These are phyloP conservation scores for Pestalotiopsis sp. DNA, from an alignment of 2,329 filamentous ascomycete genomes.

Conservation along the genomic window DNA sequence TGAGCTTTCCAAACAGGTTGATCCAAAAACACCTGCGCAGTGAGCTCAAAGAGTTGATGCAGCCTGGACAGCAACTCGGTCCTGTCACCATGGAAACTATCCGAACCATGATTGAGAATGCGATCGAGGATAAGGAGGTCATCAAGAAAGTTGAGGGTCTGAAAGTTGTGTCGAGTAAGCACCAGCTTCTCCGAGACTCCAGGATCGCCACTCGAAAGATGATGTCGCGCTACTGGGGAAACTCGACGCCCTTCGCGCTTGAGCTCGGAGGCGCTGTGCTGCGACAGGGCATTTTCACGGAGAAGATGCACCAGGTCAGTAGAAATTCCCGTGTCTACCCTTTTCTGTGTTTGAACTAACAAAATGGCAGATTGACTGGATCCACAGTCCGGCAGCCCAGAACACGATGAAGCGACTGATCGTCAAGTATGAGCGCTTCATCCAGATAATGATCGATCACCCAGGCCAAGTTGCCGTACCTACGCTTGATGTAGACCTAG, in stretches of 20 bases:
- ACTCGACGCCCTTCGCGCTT: slow-evolving; percentile 64
- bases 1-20: slow-evolving; percentile 61
- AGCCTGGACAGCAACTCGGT: slow-evolving; percentile 21
- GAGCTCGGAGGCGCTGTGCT: slow-evolving; percentile 68
- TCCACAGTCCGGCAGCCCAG: slow-evolving; percentile 62
- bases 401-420: slow-evolving; percentile 60
- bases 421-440: slow-evolving; percentile 66
- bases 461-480: slow-evolving; percentile 60
- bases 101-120: slow-evolving; percentile 49
- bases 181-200: slow-evolving; percentile 28
- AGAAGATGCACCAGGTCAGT: slow-evolving; percentile 68
- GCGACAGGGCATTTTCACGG: slow-evolving; percentile 66
- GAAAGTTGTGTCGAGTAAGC: slow-evolving; percentile 21
- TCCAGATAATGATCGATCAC: slow-evolving; percentile 56
- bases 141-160: slow-evolving; percentile 44
- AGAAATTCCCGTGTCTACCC: not conserved
- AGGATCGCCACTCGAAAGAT: slow-evolving; percentile 61
- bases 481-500: slow-evolving; percentile 74
- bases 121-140: slow-evolving; percentile 38
- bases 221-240: slow-evolving; percentile 74
- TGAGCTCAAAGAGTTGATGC: slow-evolving; percentile 43
- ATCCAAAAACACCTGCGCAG: slow-evolving; percentile 49
- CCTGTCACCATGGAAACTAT: slow-evolving; percentile 53
- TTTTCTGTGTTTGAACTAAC: not conserved
- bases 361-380: slow-evolving; percentile 61